These are phyloP conservation scores for Amylocystis lapponica DNA, from an alignment of 768 basidiomycete species.

Conservation along the genomic window DNA sequence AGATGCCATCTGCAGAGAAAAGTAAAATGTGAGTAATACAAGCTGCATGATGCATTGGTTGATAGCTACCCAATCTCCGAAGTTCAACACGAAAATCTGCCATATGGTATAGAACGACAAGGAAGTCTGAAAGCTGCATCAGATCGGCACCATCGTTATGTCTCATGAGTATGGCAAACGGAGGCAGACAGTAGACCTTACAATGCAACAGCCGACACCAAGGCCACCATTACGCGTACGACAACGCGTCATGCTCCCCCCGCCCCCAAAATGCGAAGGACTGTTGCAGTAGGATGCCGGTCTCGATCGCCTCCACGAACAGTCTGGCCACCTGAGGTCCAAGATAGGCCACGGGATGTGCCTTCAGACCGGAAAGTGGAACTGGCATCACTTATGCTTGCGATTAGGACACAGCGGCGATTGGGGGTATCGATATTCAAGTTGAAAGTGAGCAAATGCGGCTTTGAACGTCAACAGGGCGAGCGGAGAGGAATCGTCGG, in stretches of 20 bases:
- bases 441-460: not conserved
- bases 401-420: not conserved
- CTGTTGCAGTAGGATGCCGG: constrained; percentile 20
- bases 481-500: no score
- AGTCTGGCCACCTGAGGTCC: constrained; percentile 14
- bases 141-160: no score
- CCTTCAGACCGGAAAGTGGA: constrained; percentile 9
- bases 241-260: constrained; percentile 9
- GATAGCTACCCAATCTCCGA: constrained; percentile 20
- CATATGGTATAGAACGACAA: constrained; percentile 15
- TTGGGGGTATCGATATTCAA: not conserved
- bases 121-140: constrained; percentile 17
- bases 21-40: not conserved
- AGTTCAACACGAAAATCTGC: constrained; percentile 17
- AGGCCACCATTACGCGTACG: constrained; percentile 17
- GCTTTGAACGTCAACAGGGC: no score
- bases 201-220: constrained; percentile 18
- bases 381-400: constrained; percentile 11
- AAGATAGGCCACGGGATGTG: constrained; percentile 17
- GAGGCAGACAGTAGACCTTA: no score
- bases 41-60: not conserved
- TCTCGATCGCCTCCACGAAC: constrained; percentile 18
- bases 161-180: no score
- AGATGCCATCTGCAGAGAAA: constrained; percentile 1
- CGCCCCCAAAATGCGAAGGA: constrained; percentile 18